Base-by-base conservation (phyloP, 345 rosid genomes). In the Lepidium sativum region DNA sequence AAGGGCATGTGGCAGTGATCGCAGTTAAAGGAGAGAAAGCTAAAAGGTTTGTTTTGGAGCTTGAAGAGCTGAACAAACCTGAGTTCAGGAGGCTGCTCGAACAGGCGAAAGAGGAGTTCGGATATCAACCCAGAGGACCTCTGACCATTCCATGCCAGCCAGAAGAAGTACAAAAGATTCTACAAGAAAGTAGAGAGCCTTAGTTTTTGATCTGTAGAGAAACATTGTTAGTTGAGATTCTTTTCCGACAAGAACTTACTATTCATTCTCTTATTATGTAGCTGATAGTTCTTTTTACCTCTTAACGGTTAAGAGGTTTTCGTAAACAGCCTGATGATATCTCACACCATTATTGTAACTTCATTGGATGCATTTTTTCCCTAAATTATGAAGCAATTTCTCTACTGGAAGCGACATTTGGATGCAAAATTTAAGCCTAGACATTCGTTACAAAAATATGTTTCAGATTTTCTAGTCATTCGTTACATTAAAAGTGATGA, bases 241-340 rank as follows among this genome's bases (percentile, higher is more conserved):
- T 48, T 48, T 48, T 48, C 35, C 9, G 20, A 31, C 41, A 31
- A 60, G 31, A 43, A 16, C 25, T 11, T 17, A 43, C 17, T 29
- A 42, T 60, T 43, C 52, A 41, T 15, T 68, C 52, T 54, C 54
- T 41, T 41, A 33, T 1, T 67, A 35, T 52, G 1, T 25, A 49
- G 63, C 45, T 15, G 34, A 14, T 43, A 44, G 10, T 25, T 75
- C 75, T 79, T 34, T 79, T 16, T 34, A 84, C 80, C 70, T 80
- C 89, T 0, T 81, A 73, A 69, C 88, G 84, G 38, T 80, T 83
- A 63, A 76, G 79, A n/a, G 84, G 89, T 62, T 83, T 91, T 65
- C 69, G 67, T 78, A 91, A 72, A 71, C 89, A 84, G 75, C 60
- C 79, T n/a, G n/a, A n/a, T 25, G 87, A 82, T 75, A 86, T 81